A percentile compares a stretch with the other conserved stretches of the same genome.
These are phyloP conservation scores for Nyssa sinensis DNA, from an alignment of 148 eudicot species.

Conservation along the genomic window DNA sequence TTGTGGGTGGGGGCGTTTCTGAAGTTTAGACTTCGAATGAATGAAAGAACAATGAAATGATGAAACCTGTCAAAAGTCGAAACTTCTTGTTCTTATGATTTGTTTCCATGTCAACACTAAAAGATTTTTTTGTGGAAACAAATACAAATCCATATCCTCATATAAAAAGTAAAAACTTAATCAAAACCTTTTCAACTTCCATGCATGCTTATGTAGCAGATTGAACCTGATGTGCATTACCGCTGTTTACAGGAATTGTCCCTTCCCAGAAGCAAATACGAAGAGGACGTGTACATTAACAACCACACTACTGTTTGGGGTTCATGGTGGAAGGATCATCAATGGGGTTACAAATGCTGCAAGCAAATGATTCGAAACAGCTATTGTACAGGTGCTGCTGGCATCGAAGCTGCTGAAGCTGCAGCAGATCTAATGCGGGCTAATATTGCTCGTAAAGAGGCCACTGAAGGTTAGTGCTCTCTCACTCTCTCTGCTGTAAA, in stretches of 20 bases:
- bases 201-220: background rate
- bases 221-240: background rate
- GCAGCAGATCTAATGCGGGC: constrained; percentile 85
- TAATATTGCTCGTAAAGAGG: constrained; percentile 92
- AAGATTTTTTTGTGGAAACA: background rate
- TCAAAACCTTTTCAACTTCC: background rate
- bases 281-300: constrained; percentile 75
- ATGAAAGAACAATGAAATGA: too few relatives aligned
- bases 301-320: constrained; percentile 92
- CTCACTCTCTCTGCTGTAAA: constrained; percentile 11
- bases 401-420: constrained; percentile 94
- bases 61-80: too few relatives aligned
- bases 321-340: constrained; percentile 93
- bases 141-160: background rate
- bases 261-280: constrained; percentile 86
- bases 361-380: constrained; percentile 71
- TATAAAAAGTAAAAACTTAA: too few relatives aligned
- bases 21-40: too few relatives aligned
- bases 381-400: constrained; percentile 91
- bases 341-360: constrained; percentile 95
- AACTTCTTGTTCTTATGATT: background rate
- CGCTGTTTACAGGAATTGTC: constrained; percentile 47
- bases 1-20: too few relatives aligned
- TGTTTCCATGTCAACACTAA: background rate
- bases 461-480: constrained; percentile 55